Evolutionary conservation across 192 early-diverging fungal species (phyloP).

Genomic region (Podila epicladia): DNA sequence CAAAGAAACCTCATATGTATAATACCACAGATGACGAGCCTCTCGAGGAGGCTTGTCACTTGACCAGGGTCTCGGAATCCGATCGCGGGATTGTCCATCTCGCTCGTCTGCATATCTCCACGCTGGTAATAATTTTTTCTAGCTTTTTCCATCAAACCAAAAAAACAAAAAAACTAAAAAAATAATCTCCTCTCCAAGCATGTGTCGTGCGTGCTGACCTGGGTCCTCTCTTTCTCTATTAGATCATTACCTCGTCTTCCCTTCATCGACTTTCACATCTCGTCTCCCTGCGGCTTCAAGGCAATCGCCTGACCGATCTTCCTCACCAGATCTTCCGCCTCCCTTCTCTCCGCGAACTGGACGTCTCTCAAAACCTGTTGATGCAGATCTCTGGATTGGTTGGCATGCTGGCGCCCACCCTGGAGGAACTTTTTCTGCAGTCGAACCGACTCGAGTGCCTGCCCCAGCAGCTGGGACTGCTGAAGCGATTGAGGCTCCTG

Average conservation of each 20-base stretch:
- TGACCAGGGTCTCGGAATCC: conserved; percentile 33
- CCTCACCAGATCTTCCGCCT: conserved; percentile 44
- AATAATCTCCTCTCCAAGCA: background rate
- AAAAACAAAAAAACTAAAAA: too few species aligned
- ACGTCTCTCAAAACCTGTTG: conserved; percentile 42
- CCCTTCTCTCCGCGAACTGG: conserved; percentile 30
- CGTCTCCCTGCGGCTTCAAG: conserved; percentile 39
- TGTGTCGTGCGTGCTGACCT: too few species aligned
- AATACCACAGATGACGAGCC: background rate
- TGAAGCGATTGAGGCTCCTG: conserved; percentile 33
- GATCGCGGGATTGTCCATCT: conserved; percentile 41
- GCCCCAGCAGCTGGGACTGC: conserved; percentile 32
- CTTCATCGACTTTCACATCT: conserved; percentile 32
- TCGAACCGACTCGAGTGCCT: conserved; percentile 34
- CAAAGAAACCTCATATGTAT: background rate
- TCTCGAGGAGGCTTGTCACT: conserved; percentile 7
- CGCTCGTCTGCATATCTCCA: conserved; percentile 31
- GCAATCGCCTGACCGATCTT: conserved; percentile 35
- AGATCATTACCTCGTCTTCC: conserved; percentile 41
- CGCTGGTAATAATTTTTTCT: conserved; percentile 17
- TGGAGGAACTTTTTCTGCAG: conserved; percentile 41
- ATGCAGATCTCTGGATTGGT: conserved; percentile 34
- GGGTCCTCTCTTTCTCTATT: background rate
- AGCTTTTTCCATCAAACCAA: background rate
- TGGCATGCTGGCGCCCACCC: conserved; percentile 25